Base-by-base conservation (phyloP, 352 stramenopile species). In the Lagenidium sp. region DNA sequence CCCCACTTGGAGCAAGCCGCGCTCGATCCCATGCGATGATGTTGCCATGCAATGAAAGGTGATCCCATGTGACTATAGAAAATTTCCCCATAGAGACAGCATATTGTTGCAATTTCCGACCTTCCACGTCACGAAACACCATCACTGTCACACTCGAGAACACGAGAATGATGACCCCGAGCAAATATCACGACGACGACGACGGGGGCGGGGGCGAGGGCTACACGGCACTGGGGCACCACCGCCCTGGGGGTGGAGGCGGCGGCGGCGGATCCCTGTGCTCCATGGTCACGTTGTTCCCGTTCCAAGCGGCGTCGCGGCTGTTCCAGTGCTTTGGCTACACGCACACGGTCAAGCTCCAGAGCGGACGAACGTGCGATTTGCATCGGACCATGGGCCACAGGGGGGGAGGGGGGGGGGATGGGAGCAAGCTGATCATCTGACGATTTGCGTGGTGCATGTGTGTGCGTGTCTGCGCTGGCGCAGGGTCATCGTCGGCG, bases 321-420 rank as follows among this genome's bases (percentile, higher is more conserved):
- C 28, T 91, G 43, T 47, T 88, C 22, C 68, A 75, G 38, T 91
- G 78, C 61, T 73, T 90, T 42, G 69, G 74, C 21, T 85, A 82
- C 56, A 68, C 74, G 26, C 60, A 75, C 30, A 76, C 65, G 6
- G 50, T 90, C 20, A 61, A 51, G 31, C 66, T 90, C 56, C 74
- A 86, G 42, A 90, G 77, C 58, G 77, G 72, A n/a, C 71, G 71
- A 41, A 82, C 55, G 77, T 89, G 73, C 47, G 63, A 51, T n/a
- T 5, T 24, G 10, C 13, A 32, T 32, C 28, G 28, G 28, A 32
- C 28, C 8, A 8, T 13, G 28, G 28, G 8, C 8, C 28, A 32
- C 8, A 32, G 28, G 15, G 28, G 15, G 15, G 28, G 15, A n/a
- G n/a, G n/a, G n/a, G n/a, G n/a, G n/a, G 23, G 4, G 10, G 4